Percentiles rank a stretch among this genome's conserved stretches.
Evolutionary conservation across 148 eudicot genomes (phyloP).

Genomic region (Chenopodium album): DNA sequence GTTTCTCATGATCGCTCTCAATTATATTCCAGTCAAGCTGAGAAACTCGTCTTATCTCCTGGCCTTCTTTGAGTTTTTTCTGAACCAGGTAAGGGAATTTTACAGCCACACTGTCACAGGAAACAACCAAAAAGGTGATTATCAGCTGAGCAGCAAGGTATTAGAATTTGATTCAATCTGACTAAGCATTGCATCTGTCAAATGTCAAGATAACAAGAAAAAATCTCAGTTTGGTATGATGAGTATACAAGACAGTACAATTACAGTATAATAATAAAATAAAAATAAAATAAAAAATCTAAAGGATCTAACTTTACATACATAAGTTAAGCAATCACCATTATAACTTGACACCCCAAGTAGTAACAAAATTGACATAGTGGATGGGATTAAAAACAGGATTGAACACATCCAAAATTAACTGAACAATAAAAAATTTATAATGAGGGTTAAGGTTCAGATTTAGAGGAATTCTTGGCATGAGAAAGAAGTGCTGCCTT

Average conservation of each 20-base stretch:
- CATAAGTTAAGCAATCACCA: too few species aligned
- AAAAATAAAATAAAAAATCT: too few species aligned
- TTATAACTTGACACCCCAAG: too few species aligned
- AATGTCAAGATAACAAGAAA: conserved; percentile 4
- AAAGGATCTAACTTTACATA: too few species aligned
- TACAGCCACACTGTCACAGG: conserved; percentile 58
- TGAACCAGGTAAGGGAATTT: conserved; percentile 82
- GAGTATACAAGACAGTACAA: not conserved
- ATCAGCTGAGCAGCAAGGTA: not conserved
- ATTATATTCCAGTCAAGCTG: conserved; percentile 85
- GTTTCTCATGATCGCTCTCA: conserved; percentile 64
- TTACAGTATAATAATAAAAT: not conserved
- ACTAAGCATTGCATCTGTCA: not conserved
- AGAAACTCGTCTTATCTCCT: conserved; percentile 87
- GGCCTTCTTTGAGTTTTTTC: conserved; percentile 77
- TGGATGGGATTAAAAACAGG: too few species aligned
- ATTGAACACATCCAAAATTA: too few species aligned
- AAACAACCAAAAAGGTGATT: conserved; percentile 16
- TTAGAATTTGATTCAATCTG: not conserved
- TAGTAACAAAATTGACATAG: too few species aligned
- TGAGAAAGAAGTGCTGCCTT: not conserved
- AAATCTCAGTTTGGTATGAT: not conserved
- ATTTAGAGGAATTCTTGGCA: too few species aligned
- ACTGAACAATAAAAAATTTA: too few species aligned
- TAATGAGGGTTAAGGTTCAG: too few species aligned